These are phyloP conservation scores for Colletotrichum sp. DNA, from an alignment of 2,329 filamentous ascomycete genomes.

Conservation along the genomic window DNA sequence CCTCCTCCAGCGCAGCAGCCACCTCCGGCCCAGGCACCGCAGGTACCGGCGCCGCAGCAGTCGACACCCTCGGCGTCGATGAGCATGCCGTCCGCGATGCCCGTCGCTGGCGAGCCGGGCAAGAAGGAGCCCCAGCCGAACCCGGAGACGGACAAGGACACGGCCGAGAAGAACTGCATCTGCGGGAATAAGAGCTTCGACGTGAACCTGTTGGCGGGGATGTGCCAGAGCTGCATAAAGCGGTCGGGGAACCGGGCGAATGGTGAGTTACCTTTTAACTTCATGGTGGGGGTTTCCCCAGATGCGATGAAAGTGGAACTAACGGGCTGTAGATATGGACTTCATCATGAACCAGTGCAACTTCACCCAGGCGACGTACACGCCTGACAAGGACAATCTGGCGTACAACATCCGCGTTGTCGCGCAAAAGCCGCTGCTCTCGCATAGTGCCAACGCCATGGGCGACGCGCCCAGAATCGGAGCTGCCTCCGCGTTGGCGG, in stretches of 20 bases:
- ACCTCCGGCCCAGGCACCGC: background rate
- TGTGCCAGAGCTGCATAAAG: conserved; percentile 44
- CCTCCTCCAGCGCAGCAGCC: background rate
- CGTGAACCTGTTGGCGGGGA: conserved; percentile 39
- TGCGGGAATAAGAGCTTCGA: conserved; percentile 45
- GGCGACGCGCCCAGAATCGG: background rate
- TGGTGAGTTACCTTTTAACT: conserved; percentile 31
- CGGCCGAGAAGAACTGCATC: conserved; percentile 39
- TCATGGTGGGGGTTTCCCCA: too few species aligned
- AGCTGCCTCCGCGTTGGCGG: background rate
- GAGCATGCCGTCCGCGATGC: background rate
- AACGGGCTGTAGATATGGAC: conserved; percentile 34
- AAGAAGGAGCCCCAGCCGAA: conserved; percentile 19
- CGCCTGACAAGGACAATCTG: conserved; percentile 31
- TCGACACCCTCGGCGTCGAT: background rate
- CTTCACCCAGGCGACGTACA: conserved; percentile 35
- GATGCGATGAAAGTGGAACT: background rate
- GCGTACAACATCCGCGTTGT: conserved; percentile 38
- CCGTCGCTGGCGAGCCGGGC: conserved; percentile 12
- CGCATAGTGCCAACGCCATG: background rate
- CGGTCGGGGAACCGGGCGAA: conserved; percentile 33
- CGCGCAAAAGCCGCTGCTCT: conserved; percentile 30
- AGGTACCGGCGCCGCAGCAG: background rate
- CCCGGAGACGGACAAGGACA: conserved; percentile 16
- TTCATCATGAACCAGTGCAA: conserved; percentile 40